Conservation (phyloP, 768 basidiomycete genomes). For the Phanerodontia chrysosporium region DNA sequence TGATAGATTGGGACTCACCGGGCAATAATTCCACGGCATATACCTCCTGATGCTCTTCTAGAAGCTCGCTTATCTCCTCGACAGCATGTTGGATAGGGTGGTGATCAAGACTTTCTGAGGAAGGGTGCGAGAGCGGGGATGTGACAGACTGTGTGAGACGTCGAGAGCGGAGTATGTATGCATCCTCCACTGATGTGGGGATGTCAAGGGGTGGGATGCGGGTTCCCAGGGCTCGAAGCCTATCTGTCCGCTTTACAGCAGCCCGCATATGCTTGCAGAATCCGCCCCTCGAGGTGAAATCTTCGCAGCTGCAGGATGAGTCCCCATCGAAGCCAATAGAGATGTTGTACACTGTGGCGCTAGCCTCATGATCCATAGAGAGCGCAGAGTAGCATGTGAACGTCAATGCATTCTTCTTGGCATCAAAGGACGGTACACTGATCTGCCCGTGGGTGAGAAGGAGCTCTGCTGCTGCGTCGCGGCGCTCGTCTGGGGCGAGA, state of each 20-base stretch:
- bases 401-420: neutral
- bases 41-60: neutral
- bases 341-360: neutral
- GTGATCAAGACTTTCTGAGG: neutral
- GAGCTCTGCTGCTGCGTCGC: neutral
- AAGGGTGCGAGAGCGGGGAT: neutral
- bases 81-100: neutral
- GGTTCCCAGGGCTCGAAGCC: neutral
- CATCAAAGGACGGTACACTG: neutral
- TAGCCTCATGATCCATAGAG: neutral
- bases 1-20: too few relatives aligned
- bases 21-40: too few relatives aligned
- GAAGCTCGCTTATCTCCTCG: neutral
- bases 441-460: neutral
- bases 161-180: neutral
- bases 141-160: neutral
- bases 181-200: neutral
- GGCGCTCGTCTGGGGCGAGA: neutral
- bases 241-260: neutral
- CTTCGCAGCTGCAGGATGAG: neutral
- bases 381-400: constrained; percentile 1
- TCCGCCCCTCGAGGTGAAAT: neutral
- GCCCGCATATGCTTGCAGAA: constrained; percentile 3
- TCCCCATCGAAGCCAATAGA: neutral
- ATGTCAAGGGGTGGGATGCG: neutral